Evolutionary conservation across 108 stramenopile species (phyloP), one percentile per base, ranked within the genome.

Genomic region (Chaetoceros tenuissimus): DNA sequence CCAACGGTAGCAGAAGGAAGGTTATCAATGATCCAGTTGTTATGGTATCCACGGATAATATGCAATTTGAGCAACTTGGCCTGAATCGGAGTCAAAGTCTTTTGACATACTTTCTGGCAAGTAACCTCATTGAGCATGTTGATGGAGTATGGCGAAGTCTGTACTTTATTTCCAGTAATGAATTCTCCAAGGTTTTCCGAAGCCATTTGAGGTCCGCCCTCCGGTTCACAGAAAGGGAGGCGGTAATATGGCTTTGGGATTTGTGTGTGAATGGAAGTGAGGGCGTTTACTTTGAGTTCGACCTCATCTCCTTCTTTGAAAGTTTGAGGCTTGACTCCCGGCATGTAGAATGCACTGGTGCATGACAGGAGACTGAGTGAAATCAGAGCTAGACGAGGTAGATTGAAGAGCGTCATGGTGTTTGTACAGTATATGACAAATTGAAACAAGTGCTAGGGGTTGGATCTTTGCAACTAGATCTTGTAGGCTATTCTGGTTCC

Each of bases 1-100:
- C 80, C 82, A 22, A 89, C 50, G 29, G 75, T 71, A 24, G 98
- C 98, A 1, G 93, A 89, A n/a, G 98, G 98, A 25, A 99, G 53
- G 66, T 99, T 99, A 73, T 99, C 98, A 69, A 97, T 92, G 61
- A 99, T 99, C 98, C 98, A 97, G 76, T 99, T 97, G 87, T 97
- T 88, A 68, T 92, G 88, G 60, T 95, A 95, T 55, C 82, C 82
- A 62, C 92, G 80, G 55, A 79, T 74, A 68, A 91, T 91, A 69
- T 93, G 87, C 40, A 69, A 50, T 10, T 60, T 53, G 53, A 93
- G 57, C 31, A 67, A 77, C 31, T 71, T 67, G 22, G 81, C 81
- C 24, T 93, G 79, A 18, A 71, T 44, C 46, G 74, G 71, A 55
- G 46, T 31, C 26, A 87, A 71, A 18, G 51, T 73, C 49, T 73